Conservation (phyloP, 2,329 filamentous ascomycete species). For the Aspergillus glaucus region DNA sequence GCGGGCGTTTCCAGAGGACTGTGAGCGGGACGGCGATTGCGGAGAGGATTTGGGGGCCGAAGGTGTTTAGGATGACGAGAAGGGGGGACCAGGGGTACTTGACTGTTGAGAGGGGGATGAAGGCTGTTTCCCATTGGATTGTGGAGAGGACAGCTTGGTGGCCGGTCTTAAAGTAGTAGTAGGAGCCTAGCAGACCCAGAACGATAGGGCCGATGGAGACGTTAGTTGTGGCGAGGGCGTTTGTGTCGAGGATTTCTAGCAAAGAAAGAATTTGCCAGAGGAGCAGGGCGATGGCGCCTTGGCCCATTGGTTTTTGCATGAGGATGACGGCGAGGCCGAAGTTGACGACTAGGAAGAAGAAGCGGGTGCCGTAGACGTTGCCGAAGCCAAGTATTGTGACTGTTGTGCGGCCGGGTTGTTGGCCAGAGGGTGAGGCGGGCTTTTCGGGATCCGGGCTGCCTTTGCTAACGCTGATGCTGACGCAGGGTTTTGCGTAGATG, state of each 20-base stretch:
- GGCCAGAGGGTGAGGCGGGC: constrained; percentile 21
- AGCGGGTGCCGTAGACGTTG: constrained; percentile 87
- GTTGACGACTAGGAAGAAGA: constrained; percentile 75
- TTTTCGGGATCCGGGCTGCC: constrained; percentile 39
- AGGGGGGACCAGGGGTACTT: constrained; percentile 86
- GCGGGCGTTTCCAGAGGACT: constrained; percentile 81
- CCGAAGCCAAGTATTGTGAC: constrained; percentile 84
- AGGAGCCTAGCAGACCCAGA: constrained; percentile 81
- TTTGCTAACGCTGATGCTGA: constrained; percentile 60
- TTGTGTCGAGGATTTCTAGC: constrained; percentile 58
- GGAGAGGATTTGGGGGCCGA: constrained; percentile 80
- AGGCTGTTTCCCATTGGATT: constrained; percentile 95
- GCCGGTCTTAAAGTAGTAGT: constrained; percentile 96
- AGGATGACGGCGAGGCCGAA: constrained; percentile 70
- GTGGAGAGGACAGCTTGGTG: constrained; percentile 82
- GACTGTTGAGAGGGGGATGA: constrained; percentile 77
- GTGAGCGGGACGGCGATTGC: constrained; percentile 72
- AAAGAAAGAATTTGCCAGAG: constrained; percentile 83
- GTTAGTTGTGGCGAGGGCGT: constrained; percentile 53
- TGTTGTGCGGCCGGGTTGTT: constrained; percentile 34
- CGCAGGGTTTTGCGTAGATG: constrained; percentile 75
- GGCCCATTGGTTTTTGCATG: constrained; percentile 90
- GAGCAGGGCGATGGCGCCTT: constrained; percentile 72
- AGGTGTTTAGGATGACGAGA: constrained; percentile 76
- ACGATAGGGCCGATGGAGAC: constrained; percentile 73